Base-by-base conservation (phyloP, 2,329 filamentous ascomycete genomes). In the Hypoxylon sp. region DNA sequence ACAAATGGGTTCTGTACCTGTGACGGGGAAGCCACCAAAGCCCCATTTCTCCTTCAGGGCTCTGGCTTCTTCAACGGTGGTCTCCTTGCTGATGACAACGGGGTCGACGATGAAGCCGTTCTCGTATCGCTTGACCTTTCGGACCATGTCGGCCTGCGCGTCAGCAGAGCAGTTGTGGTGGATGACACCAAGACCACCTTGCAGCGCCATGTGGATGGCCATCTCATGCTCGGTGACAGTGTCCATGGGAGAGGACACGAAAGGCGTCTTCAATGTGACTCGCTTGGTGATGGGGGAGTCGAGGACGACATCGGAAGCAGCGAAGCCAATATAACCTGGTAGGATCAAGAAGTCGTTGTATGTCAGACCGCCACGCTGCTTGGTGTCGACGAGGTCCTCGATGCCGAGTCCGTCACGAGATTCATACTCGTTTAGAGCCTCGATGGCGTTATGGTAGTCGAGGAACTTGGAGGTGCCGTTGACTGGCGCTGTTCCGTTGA, bases 161-260 rank as follows among this genome's bases (percentile, higher is more conserved):
- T 98, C 92, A 24, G 93, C 86, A n/a, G 93, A 95, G 85, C 95
- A 99, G 83, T 99, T 99, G 86, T 99, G 95, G 83, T 99, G 95
- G 68, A 99, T 96, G 69, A 99, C 92, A 79, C 95, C 91, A 15
- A 96, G 82, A 71, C 91, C 91, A 70, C 91, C 91, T 73, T 95
- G 89, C 26, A 95, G 84, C 48, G 91, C 91, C 84, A 96, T 97
- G 80, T 97, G 91, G 70, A 99, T 98, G 65, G 95, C 96, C 96
- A 99, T 99, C 76, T 96, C 94, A 80, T 97, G 91, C 82, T 99
- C 95, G 38, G 96, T 99, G 75, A 99, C 95, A 8, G 95, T 99
- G 81, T 99, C 95, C 95, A 99, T 99, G 71, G 96, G 95, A 33
- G 95, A 98, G 42, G 95, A 99, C 66, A 98, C 86, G 72, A 99